phyloP scores from a whole-genome alignment of 1,284 basidiomycete genomes.

The Caloboletus firmus region DNA sequence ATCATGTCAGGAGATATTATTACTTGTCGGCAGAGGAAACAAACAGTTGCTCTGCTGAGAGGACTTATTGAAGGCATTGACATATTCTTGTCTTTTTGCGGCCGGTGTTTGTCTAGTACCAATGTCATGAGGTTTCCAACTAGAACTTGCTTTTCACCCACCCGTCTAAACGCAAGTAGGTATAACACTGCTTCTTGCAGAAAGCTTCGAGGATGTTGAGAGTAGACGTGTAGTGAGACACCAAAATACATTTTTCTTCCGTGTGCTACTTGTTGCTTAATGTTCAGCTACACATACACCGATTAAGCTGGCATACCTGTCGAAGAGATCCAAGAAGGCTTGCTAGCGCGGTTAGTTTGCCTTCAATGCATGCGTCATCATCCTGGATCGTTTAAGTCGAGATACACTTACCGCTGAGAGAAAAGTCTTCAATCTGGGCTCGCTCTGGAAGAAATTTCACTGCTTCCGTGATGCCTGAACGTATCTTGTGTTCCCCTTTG shows the following conservation, averaged over 20 bases:
- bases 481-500: constrained; percentile 41
- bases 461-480: constrained; percentile 61
- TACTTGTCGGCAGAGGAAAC: constrained; percentile 26
- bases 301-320: constrained; percentile 42
- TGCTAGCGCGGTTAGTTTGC: constrained; percentile 80
- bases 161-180: constrained; percentile 89
- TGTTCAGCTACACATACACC: background rate
- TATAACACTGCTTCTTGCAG: constrained; percentile 76
- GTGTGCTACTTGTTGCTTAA: constrained; percentile 50
- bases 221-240: constrained; percentile 89
- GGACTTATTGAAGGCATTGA: constrained; percentile 79
- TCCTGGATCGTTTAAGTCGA: background rate
- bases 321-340: constrained; percentile 69
- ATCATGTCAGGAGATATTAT: constrained; percentile 12
- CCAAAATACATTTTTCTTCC: constrained; percentile 91
- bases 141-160: constrained; percentile 31
- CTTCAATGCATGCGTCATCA: constrained; percentile 40
- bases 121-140: constrained; percentile 1
- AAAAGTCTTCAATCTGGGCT: constrained; percentile 66
- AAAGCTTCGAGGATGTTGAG: constrained; percentile 89
- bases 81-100: constrained; percentile 79
- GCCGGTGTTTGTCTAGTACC: constrained; percentile 70
- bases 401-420: constrained; percentile 63
- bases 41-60: constrained; percentile 67
- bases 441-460: constrained; percentile 65